Evolutionary conservation across 257 asterid genomes (phyloP), one percentile per base, ranked within the genome.

Genomic region (Lycium barbarum): DNA sequence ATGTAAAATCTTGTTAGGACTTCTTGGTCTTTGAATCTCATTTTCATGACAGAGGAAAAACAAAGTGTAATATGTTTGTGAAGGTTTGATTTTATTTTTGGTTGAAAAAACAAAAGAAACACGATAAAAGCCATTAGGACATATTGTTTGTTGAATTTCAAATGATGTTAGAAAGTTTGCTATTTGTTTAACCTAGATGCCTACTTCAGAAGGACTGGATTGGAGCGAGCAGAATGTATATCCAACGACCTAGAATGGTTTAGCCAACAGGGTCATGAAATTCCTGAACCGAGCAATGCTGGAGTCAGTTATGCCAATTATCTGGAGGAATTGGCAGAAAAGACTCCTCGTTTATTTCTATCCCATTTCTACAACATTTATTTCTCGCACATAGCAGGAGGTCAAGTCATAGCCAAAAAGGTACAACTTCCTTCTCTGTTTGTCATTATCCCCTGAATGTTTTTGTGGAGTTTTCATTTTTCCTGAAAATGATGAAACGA

Each of bases 301-400:
- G 99, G 99, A 66, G 84, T 89, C 15, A 68, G 81, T n/a, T 96
- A 96, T 57, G 91, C 86, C 62, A 90, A 89, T 74, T 91, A 95
- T 94, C 87, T 96, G 87, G 88, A 92, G 84, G 96, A 93, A 54
- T 95, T 96, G 59, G 93, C 97, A 5, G 97, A 91, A 90, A 90
- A 85, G 84, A 92, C 91, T 74, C 98, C 98, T 47, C 93, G 95
- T 6, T 80, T 92, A 79, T 96, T 96, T 85, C 94, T 95, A 74
- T 83, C 91, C 88, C 98, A 96, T 83, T 95, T 95, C 49, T 96
- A 96, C 92, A 96, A 96, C 87, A 93, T 96, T 62, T 93, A 96
- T 89, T 96, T 94, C 92, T 91, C 98, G 38, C 98, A 95, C 89
- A 91, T 96, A 53, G 91, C 97, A 7, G 99, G 97, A 78, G 98